Evolutionary conservation across 2,329 filamentous ascomycete genomes (phyloP), one percentile per base, ranked within the genome.

Genomic region (Chlorencoelia australis): DNA sequence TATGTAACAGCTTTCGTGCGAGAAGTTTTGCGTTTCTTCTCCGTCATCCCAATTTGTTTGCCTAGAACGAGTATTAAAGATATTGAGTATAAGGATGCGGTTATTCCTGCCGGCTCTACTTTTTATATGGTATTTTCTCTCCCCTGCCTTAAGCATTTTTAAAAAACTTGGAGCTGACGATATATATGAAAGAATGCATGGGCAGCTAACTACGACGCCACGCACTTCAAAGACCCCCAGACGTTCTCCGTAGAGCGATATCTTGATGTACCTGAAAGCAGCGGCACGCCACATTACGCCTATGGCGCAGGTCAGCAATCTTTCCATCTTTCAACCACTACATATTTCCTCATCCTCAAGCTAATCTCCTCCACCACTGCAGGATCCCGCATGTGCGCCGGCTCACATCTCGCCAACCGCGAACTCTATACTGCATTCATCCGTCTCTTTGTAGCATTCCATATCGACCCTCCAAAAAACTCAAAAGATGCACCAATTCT

Each of bases 1-100:
- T 91, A 87, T 56, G 65, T 91, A 41, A 83, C 80, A 0, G 83
- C 83, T 0, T 59, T 91, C 5, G 80, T 83, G 42, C 87, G 87
- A 52, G 85, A 91, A 54, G 75, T 79, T 1, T 66, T 89, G 0
- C 73, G 84, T 17, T 89, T 75, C 65, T 89, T 78, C 71, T 81
- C 77, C 2, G 82, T 89, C 19, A 82, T 88, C 45, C 81, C 82
- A 2, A 79, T 91, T 48, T 85, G 77, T 49, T 67, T 91, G 1
- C 84, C 84, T 0, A 67, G 84, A 3, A 74, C 74, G 11, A 81
- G 68, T 42, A 80, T 82, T 54, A 82, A 79, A 47, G 77, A 82
- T 43, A 82, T 89, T 38, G 64, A 70, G 4, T 88, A 78, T 60
- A 66, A 82, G 16, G 73, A 73, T 11, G 65, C 74, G 0, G 61